phyloP scores from a whole-genome alignment of 352 stramenopile species.

The Phytopythium kandeliae region DNA sequence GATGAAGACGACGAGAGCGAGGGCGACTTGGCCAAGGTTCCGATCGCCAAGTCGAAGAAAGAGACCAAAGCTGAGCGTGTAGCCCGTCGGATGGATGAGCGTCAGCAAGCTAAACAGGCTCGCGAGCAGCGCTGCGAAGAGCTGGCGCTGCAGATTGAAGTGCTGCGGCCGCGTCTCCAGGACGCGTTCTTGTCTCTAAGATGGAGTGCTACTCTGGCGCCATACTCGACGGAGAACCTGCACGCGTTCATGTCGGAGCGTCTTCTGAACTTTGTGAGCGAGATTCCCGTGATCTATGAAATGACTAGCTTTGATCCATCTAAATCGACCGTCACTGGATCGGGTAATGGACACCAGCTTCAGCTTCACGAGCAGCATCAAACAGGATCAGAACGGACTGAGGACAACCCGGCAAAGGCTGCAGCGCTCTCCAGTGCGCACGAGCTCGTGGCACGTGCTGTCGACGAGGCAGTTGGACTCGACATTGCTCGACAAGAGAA shows the following conservation, averaged over 20 bases:
- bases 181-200: conserved; percentile 23
- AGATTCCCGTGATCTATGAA: conserved; percentile 35
- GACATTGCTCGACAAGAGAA: conserved; percentile 21
- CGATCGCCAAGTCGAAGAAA: conserved; percentile 4
- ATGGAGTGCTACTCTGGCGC: conserved; percentile 20
- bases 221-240: conserved; percentile 25
- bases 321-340: not conserved
- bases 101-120: conserved; percentile 9
- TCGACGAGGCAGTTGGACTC: conserved; percentile 35
- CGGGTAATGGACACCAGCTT: not conserved
- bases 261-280: conserved; percentile 26
- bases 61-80: conserved; percentile 6
- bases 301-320: conserved; percentile 11
- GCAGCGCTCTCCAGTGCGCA: conserved; percentile 14
- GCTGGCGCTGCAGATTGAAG: conserved; percentile 10
- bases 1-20: conserved; percentile 6
- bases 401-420: not conserved
- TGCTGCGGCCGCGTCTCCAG: conserved; percentile 23
- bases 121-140: conserved; percentile 10
- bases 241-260: conserved; percentile 16
- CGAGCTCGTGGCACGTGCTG: conserved; percentile 21
- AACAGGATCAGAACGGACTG: not conserved
- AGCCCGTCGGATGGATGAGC: conserved; percentile 7
- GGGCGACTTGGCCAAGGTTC: not conserved
- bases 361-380: not conserved